Evolutionary conservation across 768 basidiomycete genomes (phyloP).

Genomic region (Leucocoprinus leucothites): DNA sequence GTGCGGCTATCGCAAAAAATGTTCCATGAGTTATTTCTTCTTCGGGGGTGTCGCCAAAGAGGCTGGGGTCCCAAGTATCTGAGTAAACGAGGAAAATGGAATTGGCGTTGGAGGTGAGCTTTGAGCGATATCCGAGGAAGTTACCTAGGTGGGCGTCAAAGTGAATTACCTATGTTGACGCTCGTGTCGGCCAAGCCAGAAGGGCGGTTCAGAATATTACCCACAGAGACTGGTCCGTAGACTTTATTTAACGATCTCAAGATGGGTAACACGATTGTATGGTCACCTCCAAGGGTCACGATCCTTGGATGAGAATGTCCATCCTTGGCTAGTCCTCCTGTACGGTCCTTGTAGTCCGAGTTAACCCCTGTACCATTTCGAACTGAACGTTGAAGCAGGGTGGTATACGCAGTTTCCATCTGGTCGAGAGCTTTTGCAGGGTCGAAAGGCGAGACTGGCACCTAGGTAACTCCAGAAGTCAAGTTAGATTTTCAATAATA

Average conservation of each 20-base stretch:
- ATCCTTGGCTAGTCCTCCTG: neutral
- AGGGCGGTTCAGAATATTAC: neutral
- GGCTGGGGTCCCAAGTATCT: slow-evolving; percentile 75
- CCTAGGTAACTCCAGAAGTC: no score
- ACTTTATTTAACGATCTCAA: slow-evolving; percentile 71
- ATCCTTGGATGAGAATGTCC: slow-evolving; percentile 77
- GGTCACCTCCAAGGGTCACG: slow-evolving; percentile 85
- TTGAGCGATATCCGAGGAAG: neutral
- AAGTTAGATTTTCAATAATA: no score
- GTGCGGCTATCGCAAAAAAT: slow-evolving; percentile 87
- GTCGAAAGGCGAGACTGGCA: slow-evolving; percentile 46
- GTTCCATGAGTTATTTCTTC: slow-evolving; percentile 83
- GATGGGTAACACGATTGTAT: slow-evolving; percentile 67
- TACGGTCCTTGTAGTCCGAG: neutral
- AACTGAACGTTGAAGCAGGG: slow-evolving; percentile 16
- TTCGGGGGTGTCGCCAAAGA: slow-evolving; percentile 73
- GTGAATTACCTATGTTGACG: slow-evolving; percentile 62
- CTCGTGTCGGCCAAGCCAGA: no score
- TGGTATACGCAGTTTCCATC: slow-evolving; percentile 64
- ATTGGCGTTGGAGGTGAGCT: slow-evolving; percentile 14
- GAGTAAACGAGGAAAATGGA: neutral
- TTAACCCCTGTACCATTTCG: neutral
- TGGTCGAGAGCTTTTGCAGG: slow-evolving; percentile 63
- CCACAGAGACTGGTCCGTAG: slow-evolving; percentile 70
- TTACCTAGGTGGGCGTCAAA: slow-evolving; percentile 75